Percentiles rank a stretch among this genome's conserved stretches.
Evolutionary conservation across 139 green algal genomes (phyloP).

Genomic region (Closterium sp.): DNA sequence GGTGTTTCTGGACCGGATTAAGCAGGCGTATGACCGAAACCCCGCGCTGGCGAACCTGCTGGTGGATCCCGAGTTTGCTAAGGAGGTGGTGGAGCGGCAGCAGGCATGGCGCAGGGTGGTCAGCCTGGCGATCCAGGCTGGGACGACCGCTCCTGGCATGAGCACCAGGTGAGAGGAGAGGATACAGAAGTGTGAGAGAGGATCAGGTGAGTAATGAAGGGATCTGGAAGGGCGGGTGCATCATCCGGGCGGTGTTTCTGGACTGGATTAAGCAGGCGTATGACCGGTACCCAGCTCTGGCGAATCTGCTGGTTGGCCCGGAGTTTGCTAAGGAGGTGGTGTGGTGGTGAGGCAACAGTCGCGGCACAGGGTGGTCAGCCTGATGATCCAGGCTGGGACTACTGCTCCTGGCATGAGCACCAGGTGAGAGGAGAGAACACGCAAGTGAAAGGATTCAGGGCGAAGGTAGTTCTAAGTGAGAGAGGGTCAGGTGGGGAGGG

Average conservation of each 20-base stretch:
- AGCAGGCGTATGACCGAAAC: slow-evolving; percentile 79
- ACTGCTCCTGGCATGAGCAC: slow-evolving; percentile 79
- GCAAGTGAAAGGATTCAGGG: no score
- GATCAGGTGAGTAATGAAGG: slow-evolving; percentile 40
- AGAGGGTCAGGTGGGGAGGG: no score
- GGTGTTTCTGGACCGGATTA: slow-evolving; percentile 94
- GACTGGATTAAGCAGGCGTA: slow-evolving; percentile 92
- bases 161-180: slow-evolving; percentile 55
- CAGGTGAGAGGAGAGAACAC: slow-evolving; percentile 49
- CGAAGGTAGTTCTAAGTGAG: no score
- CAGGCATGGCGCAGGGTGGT: slow-evolving; percentile 85
- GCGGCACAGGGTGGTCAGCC: slow-evolving; percentile 84
- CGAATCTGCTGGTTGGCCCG: slow-evolving; percentile 84
- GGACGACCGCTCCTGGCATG: slow-evolving; percentile 82
- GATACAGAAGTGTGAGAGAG: no score
- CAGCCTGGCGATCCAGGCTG: slow-evolving; percentile 58
- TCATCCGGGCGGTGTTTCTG: slow-evolving; percentile 96
- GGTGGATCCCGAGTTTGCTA: slow-evolving; percentile 83
- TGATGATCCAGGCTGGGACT: slow-evolving; percentile 65
- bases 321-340: slow-evolving; percentile 82
- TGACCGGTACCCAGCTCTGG: slow-evolving; percentile 72
- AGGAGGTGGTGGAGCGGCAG: slow-evolving; percentile 74
- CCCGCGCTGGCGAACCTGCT: slow-evolving; percentile 79
- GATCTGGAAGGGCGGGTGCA: slow-evolving; percentile 98
- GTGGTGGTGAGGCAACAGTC: slow-evolving; percentile 70